Percentiles rank a stretch among this genome's conserved stretches.
Conservation (phyloP, 2,329 filamentous ascomycete genomes). For the Metarhizium guizhouense region DNA sequence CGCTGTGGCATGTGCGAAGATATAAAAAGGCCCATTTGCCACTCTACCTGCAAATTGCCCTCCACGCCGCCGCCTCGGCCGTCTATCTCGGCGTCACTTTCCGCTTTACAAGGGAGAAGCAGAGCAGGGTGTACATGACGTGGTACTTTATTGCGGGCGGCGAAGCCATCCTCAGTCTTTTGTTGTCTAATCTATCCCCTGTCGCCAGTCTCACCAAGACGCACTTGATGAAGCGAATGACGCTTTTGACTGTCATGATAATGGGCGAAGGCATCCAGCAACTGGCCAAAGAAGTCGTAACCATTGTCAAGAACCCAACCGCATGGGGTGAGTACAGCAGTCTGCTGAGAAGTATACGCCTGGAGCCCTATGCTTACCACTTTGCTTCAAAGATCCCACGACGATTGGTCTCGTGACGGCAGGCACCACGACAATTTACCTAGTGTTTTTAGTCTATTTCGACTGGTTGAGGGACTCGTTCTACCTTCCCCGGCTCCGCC, state of each 20-base stretch:
- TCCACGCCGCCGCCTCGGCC: constrained; percentile 25
- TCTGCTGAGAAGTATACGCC: neutral
- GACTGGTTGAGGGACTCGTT: constrained; percentile 55
- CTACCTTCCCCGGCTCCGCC: constrained; percentile 45
- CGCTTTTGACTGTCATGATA: constrained; percentile 55
- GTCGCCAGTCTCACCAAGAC: constrained; percentile 53
- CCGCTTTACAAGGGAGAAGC: constrained; percentile 21
- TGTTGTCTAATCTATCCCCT: constrained; percentile 43
- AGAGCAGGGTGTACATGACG: constrained; percentile 25
- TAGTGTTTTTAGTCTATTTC: constrained; percentile 40
- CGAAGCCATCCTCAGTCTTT: constrained; percentile 43
- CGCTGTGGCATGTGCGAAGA: constrained; percentile 32
- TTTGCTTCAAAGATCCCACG: constrained; percentile 6
- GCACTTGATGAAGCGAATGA: constrained; percentile 55
- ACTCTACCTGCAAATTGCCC: constrained; percentile 24
- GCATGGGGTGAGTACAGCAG: constrained; percentile 26
- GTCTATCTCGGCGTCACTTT: constrained; percentile 35
- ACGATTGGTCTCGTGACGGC: constrained; percentile 32
- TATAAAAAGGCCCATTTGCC: constrained; percentile 27
- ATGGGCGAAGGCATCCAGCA: constrained; percentile 58
- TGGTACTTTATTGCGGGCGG: constrained; percentile 47
- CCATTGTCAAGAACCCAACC: constrained; percentile 32
- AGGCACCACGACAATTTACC: constrained; percentile 32
- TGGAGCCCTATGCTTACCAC: constrained; percentile 5
- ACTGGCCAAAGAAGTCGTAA: constrained; percentile 42